phyloP scores from a whole-genome alignment of 2,329 filamentous ascomycete genomes.

The Diaporthe velutina region DNA sequence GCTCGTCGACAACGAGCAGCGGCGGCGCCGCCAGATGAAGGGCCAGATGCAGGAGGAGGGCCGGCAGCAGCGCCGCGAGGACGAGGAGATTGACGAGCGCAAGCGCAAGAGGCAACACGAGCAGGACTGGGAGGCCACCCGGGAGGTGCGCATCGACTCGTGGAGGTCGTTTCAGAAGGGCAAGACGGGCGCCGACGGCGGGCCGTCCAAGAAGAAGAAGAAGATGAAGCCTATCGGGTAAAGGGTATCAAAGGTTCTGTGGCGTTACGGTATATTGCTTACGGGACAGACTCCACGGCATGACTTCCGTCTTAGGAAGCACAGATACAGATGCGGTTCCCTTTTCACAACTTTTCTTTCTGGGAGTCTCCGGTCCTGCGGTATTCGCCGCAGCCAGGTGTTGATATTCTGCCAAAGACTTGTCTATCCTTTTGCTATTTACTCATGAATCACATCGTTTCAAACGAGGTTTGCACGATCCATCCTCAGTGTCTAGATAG shows the following conservation, averaged over 20 bases:
- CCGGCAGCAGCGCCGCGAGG: conserved; percentile 84
- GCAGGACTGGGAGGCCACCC: conserved; percentile 92
- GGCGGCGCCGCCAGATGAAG: conserved; percentile 86
- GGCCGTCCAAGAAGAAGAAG: conserved; percentile 68
- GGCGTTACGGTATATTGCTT: conserved; percentile 27
- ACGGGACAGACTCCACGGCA: conserved; percentile 23
- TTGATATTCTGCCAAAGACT: background rate
- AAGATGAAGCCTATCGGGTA: conserved; percentile 74
- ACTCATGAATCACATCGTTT: conserved; percentile 32
- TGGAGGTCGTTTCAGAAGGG: conserved; percentile 94
- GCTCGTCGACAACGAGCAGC: conserved; percentile 91
- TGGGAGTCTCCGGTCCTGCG: background rate
- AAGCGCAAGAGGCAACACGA: conserved; percentile 93
- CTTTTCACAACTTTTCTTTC: background rate
- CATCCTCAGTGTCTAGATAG: conserved; percentile 27
- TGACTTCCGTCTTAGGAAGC: background rate
- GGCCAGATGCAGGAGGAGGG: conserved; percentile 98
- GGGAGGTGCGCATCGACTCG: conserved; percentile 91
- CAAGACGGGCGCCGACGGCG: conserved; percentile 60
- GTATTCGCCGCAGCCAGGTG: background rate
- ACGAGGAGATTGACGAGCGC: conserved; percentile 84
- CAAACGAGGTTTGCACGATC: conserved; percentile 30
- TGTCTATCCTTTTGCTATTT: conserved; percentile 16
- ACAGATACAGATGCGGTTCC: conserved; percentile 8
- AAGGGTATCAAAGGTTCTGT: conserved; percentile 1